Base-by-base conservation (phyloP, 495 filamentous ascomycete species). In the Podospora sp. region DNA sequence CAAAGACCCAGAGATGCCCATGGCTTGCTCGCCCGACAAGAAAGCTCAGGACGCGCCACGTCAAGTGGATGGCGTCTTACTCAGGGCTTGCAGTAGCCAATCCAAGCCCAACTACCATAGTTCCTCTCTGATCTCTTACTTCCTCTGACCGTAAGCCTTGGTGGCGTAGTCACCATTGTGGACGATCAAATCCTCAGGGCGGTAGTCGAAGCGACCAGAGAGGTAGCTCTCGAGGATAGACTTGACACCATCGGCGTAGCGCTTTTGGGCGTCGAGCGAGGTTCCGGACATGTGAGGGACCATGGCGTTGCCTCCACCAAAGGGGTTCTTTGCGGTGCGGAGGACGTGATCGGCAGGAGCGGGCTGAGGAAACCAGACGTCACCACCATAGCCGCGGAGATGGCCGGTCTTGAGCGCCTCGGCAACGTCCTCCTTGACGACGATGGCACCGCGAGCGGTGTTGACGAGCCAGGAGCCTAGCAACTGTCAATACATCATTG, bases 341-440 rank as follows among this genome's bases (percentile, higher is more conserved):
- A 99, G 92, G 36, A 88, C 86, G 87, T 99, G 95, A 76, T 97
- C 95, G 82, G 90, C 88, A 70, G 95, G 95, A 53, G 95, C 95
- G 65, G 95, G 95, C 84, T 99, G 95, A 18, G 82, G 82, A 82
- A 84, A 85, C 85, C 84, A 86, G 77, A 97, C 93, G 76, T 97
- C 93, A 78, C 95, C 95, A 73, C 95, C 95, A 81, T 99, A 99
- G 66, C 95, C 95, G 69, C 93, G 89, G 77, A 99, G 92, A 80
- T 99, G 94, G 74, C 95, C 95, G 40, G 86, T 85, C 85, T 93
- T 92, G 76, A 99, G 87, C 27, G 95, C 95, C 60, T 92, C 94
- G 56, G 95, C 95, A 55, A 99, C 95, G 75, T 97, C 95, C 81
- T 98, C 94, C 88, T 99, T 99, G 78, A 97, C 95, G 66, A 99